Base-by-base conservation (phyloP, 768 basidiomycete species). In the Kondoa malvinella region DNA sequence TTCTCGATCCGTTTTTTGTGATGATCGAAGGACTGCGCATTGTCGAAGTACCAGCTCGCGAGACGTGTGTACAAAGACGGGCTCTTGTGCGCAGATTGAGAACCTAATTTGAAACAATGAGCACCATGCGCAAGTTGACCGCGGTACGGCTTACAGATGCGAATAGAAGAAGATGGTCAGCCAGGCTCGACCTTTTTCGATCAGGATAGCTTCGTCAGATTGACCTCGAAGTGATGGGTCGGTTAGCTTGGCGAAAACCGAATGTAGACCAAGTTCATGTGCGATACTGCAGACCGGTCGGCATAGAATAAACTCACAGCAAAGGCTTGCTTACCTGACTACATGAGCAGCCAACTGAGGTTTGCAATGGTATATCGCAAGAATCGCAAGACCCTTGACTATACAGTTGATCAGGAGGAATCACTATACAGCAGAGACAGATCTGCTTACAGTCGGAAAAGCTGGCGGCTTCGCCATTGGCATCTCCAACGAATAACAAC, bases 201-300 rank as follows among this genome's bases (percentile, higher is more conserved):
- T 63, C 26, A 63, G 32, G 3, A 33, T 16, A 3, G 27, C 61
- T 32, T 63, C 61, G 61, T 63, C 61, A 16, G 61, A 16, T 17
- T 32, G 30, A 32, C 61, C 61, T 32, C 61, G 61, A 32, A 63
- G 61, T 3, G 32, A 3, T 8, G 61, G 27, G 61, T 63, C 61
- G 30, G 61, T 63, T 16, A 63, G 61, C 61, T 63, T 63, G 61
- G 30, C 61, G n/a, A 63, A 63, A 8, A 63, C 15, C 4, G 61
- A 29, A 12, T 27, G 61, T 16, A 63, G n/a, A 12, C 61, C 61
- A 33, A 63, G 61, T 16, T 63, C 29, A 32, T 63, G 30, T 26
- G 61, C 27, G 29, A 30, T 17, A 29, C 30, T 32, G 12, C 8
- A 16, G 40, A n/a, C n/a, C n/a, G n/a, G n/a, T 50, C 21, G 12